A percentile compares a stretch with the other conserved stretches of the same genome.
Conservation (phyloP, 1,284 basidiomycete species). For the Macrocybe sp. region DNA sequence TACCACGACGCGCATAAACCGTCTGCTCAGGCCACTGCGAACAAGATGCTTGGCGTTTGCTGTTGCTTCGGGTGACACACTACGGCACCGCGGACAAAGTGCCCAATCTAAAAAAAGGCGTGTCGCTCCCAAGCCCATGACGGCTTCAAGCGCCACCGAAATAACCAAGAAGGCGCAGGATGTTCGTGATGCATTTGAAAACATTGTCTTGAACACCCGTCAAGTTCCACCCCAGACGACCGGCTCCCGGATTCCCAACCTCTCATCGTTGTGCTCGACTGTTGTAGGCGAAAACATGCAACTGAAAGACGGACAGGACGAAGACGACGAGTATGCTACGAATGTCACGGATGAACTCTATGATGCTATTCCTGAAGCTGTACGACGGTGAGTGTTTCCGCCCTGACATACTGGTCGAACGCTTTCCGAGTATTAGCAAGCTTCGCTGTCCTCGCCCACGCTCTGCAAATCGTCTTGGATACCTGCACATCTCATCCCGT, state of each 20-base stretch:
- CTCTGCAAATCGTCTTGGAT: conserved; percentile 40
- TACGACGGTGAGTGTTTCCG: conserved; percentile 37
- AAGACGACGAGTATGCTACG: conserved; percentile 13
- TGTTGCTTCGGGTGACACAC: conserved; percentile 14
- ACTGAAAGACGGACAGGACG: conserved; percentile 19
- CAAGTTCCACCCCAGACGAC: too few relatives aligned
- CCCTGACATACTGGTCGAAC: conserved; percentile 1
- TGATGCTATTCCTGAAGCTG: conserved; percentile 41
- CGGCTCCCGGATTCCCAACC: not conserved
- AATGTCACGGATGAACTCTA: conserved; percentile 40
- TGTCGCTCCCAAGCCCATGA: too few relatives aligned
- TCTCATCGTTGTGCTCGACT: conserved; percentile 36
- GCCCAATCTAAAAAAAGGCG: too few relatives aligned
- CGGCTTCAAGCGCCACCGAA: too few relatives aligned
- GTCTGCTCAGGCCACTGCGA: conserved; percentile 49
- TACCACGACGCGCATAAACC: conserved; percentile 34
- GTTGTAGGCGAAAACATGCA: conserved; percentile 43
- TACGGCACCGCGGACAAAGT: not conserved
- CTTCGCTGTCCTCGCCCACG: conserved; percentile 44
- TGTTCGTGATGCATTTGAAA: too few relatives aligned
- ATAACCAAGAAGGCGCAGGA: too few relatives aligned
- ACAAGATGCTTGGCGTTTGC: conserved; percentile 43
- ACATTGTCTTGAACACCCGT: too few relatives aligned
- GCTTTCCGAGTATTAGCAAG: conserved; percentile 22
- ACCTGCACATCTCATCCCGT: conserved; percentile 40